Evolutionary conservation across 192 early-diverging fungal genomes (phyloP).

Genomic region (Allomyces javanicus): DNA sequence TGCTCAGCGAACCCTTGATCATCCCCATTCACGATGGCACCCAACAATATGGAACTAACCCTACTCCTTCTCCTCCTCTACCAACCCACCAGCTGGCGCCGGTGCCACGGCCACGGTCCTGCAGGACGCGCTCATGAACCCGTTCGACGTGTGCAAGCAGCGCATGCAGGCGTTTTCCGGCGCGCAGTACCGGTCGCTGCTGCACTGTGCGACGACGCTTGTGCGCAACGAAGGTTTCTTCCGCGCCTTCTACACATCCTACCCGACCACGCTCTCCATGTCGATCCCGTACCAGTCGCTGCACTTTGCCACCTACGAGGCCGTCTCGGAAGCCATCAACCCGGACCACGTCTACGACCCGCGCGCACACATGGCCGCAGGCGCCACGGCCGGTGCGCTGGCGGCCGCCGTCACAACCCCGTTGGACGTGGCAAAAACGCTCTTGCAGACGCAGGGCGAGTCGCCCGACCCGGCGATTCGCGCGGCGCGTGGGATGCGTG

Average conservation of each 20-base stretch:
- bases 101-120: constrained; percentile 74
- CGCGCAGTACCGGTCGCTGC: constrained; percentile 43
- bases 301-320: constrained; percentile 84
- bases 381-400: constrained; percentile 70
- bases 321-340: constrained; percentile 62
- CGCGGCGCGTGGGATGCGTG: constrained; percentile 42
- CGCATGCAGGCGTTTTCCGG: constrained; percentile 68
- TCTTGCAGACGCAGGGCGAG: constrained; percentile 79
- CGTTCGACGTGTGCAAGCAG: constrained; percentile 94
- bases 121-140: constrained; percentile 83
- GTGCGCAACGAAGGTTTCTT: constrained; percentile 51
- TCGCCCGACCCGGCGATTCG: constrained; percentile 47
- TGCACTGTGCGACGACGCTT: constrained; percentile 48
- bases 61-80: too few species aligned
- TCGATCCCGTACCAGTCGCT: constrained; percentile 85
- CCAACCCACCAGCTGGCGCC: constrained; percentile 33
- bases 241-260: constrained; percentile 74
- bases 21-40: too few species aligned
- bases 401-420: constrained; percentile 80
- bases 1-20: too few species aligned
- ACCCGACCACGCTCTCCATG: constrained; percentile 85
- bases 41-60: too few species aligned
- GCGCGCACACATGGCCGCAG: constrained; percentile 60
- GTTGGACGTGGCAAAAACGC: constrained; percentile 89
- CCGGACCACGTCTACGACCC: constrained; percentile 68